These are phyloP conservation scores for Wickerhamomyces sp. DNA, from an alignment of 1,139 yeast species.

Conservation along the genomic window DNA sequence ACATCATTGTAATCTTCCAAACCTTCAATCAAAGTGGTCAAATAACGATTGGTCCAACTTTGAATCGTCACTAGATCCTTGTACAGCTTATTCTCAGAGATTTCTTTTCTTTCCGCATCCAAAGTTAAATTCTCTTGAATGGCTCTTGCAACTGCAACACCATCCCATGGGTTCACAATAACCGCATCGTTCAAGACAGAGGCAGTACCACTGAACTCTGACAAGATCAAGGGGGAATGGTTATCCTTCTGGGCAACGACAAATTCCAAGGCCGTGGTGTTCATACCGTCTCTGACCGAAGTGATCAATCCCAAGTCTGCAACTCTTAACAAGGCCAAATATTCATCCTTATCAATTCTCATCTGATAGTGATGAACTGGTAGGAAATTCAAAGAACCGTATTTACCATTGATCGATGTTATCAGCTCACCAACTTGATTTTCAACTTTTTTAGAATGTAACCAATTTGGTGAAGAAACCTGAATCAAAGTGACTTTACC, in stretches of 20 bases:
- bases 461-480: conserved; percentile 64
- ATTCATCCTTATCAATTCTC: conserved; percentile 84
- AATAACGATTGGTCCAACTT: conserved; percentile 68
- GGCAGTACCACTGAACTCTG: conserved; percentile 93
- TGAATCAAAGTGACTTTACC: conserved; percentile 86
- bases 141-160: conserved; percentile 85
- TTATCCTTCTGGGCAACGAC: conserved; percentile 79
- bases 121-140: conserved; percentile 63
- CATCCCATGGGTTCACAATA: conserved; percentile 94
- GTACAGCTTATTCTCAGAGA: conserved; percentile 50
- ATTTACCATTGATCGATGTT: conserved; percentile 73
- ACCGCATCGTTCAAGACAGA: conserved; percentile 74
- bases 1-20: conserved; percentile 40
- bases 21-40: conserved; percentile 49
- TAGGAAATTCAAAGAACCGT: conserved; percentile 71
- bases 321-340: conserved; percentile 76
- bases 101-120: conserved; percentile 37
- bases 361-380: conserved; percentile 92
- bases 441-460: conserved; percentile 51
- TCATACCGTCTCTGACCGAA: conserved; percentile 93
- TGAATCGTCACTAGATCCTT: conserved; percentile 71
- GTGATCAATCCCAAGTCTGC: conserved; percentile 91
- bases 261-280: conserved; percentile 88
- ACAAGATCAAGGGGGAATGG: conserved; percentile 71
- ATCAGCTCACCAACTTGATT: conserved; percentile 76